phyloP scores from a whole-genome alignment of 768 basidiomycete genomes.

The Rickenella mellea region DNA sequence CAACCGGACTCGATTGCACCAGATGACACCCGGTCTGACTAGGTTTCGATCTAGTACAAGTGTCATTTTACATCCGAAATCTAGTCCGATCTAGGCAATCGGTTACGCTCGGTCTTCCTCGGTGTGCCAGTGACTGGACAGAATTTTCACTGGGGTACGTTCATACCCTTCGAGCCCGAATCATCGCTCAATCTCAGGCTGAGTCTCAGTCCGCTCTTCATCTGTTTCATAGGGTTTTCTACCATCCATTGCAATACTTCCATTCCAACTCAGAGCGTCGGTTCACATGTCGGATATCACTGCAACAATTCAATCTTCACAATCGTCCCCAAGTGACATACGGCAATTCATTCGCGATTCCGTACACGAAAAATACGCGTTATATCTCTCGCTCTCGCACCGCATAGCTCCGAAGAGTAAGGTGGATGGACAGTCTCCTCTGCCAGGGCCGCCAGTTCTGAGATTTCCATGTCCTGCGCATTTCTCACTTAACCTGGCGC shows the following conservation, averaged over 20 bases:
- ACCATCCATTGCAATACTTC: conserved; percentile 32
- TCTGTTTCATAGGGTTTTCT: too few relatives aligned
- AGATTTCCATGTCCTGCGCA: neutral
- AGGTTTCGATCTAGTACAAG: too few relatives aligned
- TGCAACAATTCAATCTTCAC: conserved; percentile 28
- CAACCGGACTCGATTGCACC: too few relatives aligned
- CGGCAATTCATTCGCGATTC: conserved; percentile 30
- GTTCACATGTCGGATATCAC: conserved; percentile 26
- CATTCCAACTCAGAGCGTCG: conserved; percentile 33
- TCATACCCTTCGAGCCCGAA: too few relatives aligned
- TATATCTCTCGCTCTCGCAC: conserved; percentile 68
- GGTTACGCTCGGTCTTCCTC: too few relatives aligned
- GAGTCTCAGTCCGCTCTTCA: too few relatives aligned
- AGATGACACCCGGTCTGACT: too few relatives aligned
- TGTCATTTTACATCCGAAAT: too few relatives aligned
- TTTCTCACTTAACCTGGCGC: conserved; percentile 35
- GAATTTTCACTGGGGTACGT: too few relatives aligned
- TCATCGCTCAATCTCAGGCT: too few relatives aligned
- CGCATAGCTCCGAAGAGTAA: conserved; percentile 33
- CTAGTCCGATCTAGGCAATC: too few relatives aligned
- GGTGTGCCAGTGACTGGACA: too few relatives aligned
- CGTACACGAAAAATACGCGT: conserved; percentile 30
- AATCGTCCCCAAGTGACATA: conserved; percentile 38
- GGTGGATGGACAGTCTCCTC: conserved; percentile 48
- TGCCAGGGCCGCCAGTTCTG: conserved; percentile 44